Conservation (phyloP, 73 alveolate species). For the Paramecium bursaria region DNA sequence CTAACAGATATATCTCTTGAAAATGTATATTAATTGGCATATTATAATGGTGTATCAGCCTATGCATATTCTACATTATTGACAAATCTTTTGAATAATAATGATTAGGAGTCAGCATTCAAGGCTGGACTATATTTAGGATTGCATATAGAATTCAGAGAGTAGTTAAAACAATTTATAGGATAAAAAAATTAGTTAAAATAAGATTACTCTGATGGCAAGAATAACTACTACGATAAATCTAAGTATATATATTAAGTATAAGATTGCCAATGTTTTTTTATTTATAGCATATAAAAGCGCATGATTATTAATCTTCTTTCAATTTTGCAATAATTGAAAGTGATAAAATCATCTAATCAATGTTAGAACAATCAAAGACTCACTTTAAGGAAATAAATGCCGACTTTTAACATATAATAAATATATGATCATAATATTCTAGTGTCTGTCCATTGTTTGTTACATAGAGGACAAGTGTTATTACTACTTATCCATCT, state of each 20-base stretch:
- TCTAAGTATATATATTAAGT: background rate
- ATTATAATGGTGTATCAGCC: constrained; percentile 12
- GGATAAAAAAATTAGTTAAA: constrained; percentile 4
- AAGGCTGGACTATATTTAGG: constrained; percentile 57
- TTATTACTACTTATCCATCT: constrained; percentile 45
- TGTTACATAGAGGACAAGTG: constrained; percentile 55
- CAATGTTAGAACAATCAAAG: constrained; percentile 12
- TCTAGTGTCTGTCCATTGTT: constrained; percentile 47
- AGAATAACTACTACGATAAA: constrained; percentile 4
- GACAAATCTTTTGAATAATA: background rate
- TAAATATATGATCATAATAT: constrained; percentile 20
- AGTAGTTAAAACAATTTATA: constrained; percentile 27
- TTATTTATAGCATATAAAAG: background rate
- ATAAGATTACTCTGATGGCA: background rate
- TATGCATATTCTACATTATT: constrained; percentile 39
- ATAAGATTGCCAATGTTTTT: constrained; percentile 29
- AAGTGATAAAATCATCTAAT: constrained; percentile 37
- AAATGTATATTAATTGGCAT: constrained; percentile 30
- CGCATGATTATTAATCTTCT: background rate
- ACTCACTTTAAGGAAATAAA: constrained; percentile 1
- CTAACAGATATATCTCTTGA: background rate
- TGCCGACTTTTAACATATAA: constrained; percentile 13
- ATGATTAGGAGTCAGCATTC: constrained; percentile 17
- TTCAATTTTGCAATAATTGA: constrained; percentile 33
- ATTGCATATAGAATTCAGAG: background rate